phyloP scores from a whole-genome alignment of 768 basidiomycete species.

The Leccinellum albellum region DNA sequence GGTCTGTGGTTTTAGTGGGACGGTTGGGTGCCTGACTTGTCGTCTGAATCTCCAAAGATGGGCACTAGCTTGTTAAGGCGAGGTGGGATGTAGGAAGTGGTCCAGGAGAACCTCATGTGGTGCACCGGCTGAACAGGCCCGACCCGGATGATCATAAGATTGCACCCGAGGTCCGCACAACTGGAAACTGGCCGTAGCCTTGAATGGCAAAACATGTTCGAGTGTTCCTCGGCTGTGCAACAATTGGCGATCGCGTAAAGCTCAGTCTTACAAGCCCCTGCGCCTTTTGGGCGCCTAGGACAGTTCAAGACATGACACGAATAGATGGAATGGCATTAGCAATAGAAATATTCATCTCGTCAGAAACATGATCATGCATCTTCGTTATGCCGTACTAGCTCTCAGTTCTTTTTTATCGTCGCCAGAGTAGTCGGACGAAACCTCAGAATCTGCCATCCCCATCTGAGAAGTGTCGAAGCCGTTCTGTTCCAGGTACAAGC shows the following conservation, averaged over 20 bases:
- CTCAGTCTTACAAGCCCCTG: not conserved
- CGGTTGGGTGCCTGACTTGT: too few species aligned
- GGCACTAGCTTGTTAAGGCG: too few species aligned
- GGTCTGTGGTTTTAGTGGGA: too few species aligned
- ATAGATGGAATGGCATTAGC: not conserved
- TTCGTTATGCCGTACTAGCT: constrained; percentile 11
- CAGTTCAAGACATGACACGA: not conserved
- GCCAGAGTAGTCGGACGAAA: constrained; percentile 13
- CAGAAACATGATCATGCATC: not conserved
- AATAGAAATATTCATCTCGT: not conserved
- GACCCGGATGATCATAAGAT: too few species aligned
- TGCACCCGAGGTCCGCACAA: too few species aligned
- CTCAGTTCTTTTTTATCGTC: constrained; percentile 17
- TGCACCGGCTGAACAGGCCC: too few species aligned
- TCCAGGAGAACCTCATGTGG: too few species aligned
- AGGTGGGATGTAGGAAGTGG: too few species aligned
- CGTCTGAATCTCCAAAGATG: too few species aligned
- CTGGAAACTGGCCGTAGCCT: too few species aligned
- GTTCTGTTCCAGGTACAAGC: constrained; percentile 70
- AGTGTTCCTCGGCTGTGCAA: not conserved
- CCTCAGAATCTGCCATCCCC: constrained; percentile 45
- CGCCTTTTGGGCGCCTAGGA: not conserved
- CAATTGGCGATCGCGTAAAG: not conserved
- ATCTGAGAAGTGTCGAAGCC: constrained; percentile 77
- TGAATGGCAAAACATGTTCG: too few species aligned